phyloP scores from a whole-genome alignment of 805 yeast genomes.

The Blastobotrys chiropterorum region DNA sequence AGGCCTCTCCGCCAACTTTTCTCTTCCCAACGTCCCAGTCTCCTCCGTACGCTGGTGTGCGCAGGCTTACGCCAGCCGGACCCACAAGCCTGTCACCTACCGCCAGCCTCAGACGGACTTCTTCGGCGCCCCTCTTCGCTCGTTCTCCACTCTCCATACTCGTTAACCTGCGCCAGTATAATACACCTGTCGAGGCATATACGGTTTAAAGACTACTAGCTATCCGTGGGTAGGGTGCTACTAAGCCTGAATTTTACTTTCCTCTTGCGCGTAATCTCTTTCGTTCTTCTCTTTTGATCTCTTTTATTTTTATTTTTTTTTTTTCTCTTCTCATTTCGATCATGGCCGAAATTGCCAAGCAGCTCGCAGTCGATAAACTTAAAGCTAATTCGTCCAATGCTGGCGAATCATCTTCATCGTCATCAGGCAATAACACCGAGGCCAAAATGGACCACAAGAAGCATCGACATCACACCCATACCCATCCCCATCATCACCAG shows the following conservation, averaged over 20 bases:
- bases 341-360: slow-evolving; percentile 3
- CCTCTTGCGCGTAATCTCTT: background rate
- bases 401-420: background rate
- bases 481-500: background rate
- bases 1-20: no score
- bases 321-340: background rate
- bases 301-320: background rate
- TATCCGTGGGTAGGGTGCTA: no score
- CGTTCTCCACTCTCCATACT: background rate
- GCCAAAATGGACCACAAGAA: background rate
- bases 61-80: background rate
- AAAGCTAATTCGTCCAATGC: background rate
- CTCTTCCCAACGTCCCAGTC: no score
- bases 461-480: background rate
- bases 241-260: no score
- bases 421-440: background rate
- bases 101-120: background rate
- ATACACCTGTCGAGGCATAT: background rate
- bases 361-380: background rate
- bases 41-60: background rate
- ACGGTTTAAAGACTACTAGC: no score
- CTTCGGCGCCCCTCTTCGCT: background rate
- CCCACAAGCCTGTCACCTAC: background rate
- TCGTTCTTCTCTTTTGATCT: background rate
- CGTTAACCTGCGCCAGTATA: background rate